Evolutionary conservation across 352 stramenopile species (phyloP), one percentile per base, ranked within the genome.

Genomic region (Plasmopara halstedii): DNA sequence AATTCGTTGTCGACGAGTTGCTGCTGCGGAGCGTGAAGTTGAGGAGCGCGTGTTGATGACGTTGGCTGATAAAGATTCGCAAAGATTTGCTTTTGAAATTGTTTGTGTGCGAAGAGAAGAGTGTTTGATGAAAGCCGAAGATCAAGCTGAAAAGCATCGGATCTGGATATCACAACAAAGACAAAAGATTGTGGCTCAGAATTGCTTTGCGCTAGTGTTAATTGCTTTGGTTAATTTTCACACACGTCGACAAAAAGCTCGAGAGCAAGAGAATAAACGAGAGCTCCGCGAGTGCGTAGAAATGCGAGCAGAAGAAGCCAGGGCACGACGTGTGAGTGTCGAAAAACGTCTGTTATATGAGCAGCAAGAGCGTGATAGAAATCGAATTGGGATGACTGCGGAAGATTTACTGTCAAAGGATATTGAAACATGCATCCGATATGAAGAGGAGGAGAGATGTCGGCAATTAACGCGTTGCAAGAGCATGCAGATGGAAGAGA

Each of bases 281-380:
- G 56, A 71, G 17, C 40, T 39, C 6, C 60, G 64, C 4, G 73
- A 83, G 22, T 50, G 40, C 35, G 58, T 65, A 6, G 27, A 50
- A 15, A 83, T 85, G 70, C 58, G 66, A 26, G 52, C 40, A n/a
- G 70, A 85, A 62, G 73, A 83, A 46, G 42, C 58, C 6, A 45
- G 39, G 11, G 55, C 39, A 35, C 46, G 62, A 2, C 66, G 67
- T 2, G 11, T 71, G 8, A 23, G 68, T 1, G 44, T 52, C 11
- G 49, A 82, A 14, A 43, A 34, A 8, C 34, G 38, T 9, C 53
- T 50, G n/a, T n/a, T n/a, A n/a, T n/a, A n/a, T n/a, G n/a, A n/a
- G n/a, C n/a, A n/a, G n/a, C n/a, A n/a, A n/a, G n/a, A n/a, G 15
- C 51, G 63, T 11, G 32, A 38, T 7, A 27, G 13, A 22, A 65